Evolutionary conservation across 2,329 filamentous ascomycete species (phyloP).

Genomic region (Ascochyta viciae-villosae): DNA sequence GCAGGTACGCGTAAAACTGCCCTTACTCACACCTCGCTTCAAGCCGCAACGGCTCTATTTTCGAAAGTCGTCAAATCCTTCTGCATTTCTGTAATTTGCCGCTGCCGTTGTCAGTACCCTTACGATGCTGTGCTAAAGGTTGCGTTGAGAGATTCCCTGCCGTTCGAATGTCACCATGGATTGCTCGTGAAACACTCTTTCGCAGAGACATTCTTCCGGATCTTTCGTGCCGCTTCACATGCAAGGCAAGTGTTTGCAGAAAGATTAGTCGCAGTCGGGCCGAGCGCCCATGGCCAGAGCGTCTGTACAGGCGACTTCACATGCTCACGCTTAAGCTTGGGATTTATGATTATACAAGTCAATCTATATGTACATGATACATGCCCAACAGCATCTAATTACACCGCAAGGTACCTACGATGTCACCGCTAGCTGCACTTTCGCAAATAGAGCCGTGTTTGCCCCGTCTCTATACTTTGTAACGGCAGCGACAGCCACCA

Average conservation of each 20-base stretch:
- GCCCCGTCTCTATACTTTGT: constrained; percentile 1
- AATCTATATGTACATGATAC: constrained; percentile 14
- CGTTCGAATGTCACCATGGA: constrained; percentile 1
- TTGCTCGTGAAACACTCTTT: constrained; percentile 6
- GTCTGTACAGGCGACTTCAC: constrained; percentile 13
- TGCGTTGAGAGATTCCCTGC: not conserved
- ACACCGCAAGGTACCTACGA: not conserved
- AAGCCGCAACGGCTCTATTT: constrained; percentile 10
- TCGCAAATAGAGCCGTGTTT: constrained; percentile 5
- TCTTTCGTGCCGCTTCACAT: constrained; percentile 9
- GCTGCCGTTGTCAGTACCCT: constrained; percentile 8
- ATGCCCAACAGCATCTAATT: not conserved
- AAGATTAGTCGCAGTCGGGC: constrained; percentile 13
- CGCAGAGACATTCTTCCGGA: constrained; percentile 1
- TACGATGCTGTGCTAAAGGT: not conserved
- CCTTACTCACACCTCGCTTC: constrained; percentile 5
- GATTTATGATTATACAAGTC: not conserved
- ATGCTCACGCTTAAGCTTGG: constrained; percentile 4
- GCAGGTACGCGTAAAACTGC: constrained; percentile 36
- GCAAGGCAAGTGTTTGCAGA: constrained; percentile 5
- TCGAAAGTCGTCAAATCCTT: constrained; percentile 13
- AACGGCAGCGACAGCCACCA: constrained; percentile 8
- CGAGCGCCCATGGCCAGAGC: constrained; percentile 6
- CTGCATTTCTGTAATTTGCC: constrained; percentile 6
- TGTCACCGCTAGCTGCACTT: not conserved